Evolutionary conservation across 768 basidiomycete species (phyloP).

Genomic region (Lyophyllum atratum): DNA sequence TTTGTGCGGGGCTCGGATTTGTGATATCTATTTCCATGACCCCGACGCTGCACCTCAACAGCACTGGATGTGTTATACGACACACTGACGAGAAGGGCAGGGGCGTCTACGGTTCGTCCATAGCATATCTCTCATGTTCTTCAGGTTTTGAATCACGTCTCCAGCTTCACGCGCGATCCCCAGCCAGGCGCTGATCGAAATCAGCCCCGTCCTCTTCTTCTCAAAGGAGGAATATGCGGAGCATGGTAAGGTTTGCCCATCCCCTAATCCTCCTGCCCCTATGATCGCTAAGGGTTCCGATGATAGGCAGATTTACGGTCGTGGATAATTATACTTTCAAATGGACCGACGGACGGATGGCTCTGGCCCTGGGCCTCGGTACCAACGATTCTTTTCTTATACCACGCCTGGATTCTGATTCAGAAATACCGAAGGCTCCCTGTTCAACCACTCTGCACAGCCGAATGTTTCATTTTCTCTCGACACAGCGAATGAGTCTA

Average conservation of each 20-base stretch:
- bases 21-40: conserved; percentile 9
- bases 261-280: neutral
- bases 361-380: conserved; percentile 80
- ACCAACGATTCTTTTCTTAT: conserved; percentile 12
- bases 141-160: neutral
- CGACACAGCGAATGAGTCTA: conserved; percentile 55
- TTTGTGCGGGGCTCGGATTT: conserved; percentile 14
- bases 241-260: conserved; percentile 40
- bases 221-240: conserved; percentile 65
- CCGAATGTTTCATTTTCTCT: conserved; percentile 74
- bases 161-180: conserved; percentile 57
- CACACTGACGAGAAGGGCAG: conserved; percentile 51
- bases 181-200: conserved; percentile 70
- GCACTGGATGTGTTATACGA: conserved; percentile 49
- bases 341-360: conserved; percentile 76
- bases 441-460: conserved; percentile 75
- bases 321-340: conserved; percentile 78
- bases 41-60: conserved; percentile 41
- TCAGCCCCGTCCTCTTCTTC: conserved; percentile 84
- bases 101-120: conserved; percentile 60
- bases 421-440: conserved; percentile 52
- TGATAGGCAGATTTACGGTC: conserved; percentile 50
- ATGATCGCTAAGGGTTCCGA: neutral
- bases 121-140: neutral
- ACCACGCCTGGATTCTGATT: neutral